Base-by-base conservation (phyloP, 2,329 filamentous ascomycete species). In the Verticillium zaregamsianum region DNA sequence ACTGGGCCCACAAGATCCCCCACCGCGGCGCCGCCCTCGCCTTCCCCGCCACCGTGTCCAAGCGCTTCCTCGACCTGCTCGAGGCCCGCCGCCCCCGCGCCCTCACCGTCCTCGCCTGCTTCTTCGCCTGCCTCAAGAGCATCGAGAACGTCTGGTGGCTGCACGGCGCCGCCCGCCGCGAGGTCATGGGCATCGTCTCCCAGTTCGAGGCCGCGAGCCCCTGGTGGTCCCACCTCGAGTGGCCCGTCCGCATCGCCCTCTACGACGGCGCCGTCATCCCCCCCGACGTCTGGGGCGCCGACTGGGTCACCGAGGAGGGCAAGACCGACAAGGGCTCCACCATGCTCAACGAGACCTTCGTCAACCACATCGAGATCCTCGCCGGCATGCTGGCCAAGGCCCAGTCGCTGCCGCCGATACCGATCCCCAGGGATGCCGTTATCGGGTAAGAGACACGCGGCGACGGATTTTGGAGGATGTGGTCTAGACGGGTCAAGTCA, bases 91-190 rank as follows among this genome's bases (percentile, higher is more conserved):
- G 84, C 14, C 87, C 87, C 1, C 83, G 87, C 14, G 86, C 87
- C 2, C 77, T 90, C 32, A 82, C 83, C 35, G 86, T 89, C 39
- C 79, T 90, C 1, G 87, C 86, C 7, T 87, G 85, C 70, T 90
- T 89, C 71, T 89, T 89, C 67, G 87, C 86, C 32, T 75, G 89
- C 40, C 77, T 90, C 56, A 87, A 87, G 68, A 81, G 81, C 37
- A 77, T 89, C 64, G 83, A 88, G 63, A 73, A 79, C 17, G 77
- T 87, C 17, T 92, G 89, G 89, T 92, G 89, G 89, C 76, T 91
- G 32, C 81, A 86, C 23, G 87, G 88, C 45, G 87, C 90, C 68
- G 83, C 87, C 8, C 81, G 83, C 17, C 82, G 86, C 61, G 86
- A 91, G 67, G 84, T 91, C 17, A 82, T 86, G 69, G 87, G 88